Evolutionary conservation across 2,329 filamentous ascomycete genomes (phyloP), one percentile per base, ranked within the genome.

Genomic region (Rasamsonia emersonii): DNA sequence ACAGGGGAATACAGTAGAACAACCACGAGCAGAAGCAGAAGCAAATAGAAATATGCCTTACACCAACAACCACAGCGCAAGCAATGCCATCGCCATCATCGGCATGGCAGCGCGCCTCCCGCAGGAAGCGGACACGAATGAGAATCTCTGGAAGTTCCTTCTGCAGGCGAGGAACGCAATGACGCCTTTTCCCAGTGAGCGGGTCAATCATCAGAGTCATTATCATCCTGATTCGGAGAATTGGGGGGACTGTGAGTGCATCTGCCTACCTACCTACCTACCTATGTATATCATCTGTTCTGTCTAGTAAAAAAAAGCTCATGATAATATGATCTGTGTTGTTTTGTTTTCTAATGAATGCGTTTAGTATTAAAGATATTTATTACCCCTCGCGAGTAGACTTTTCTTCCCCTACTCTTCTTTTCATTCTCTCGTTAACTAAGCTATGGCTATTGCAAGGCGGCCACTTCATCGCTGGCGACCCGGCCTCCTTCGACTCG

Each of bases 401-500:
- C 23, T 13, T 14, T n/a, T 4, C 26, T 13, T 18, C 24, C 36
- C 26, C 21, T 30, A 10, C 36, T 41, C 27, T 32, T 40, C 28
- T n/a, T n/a, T n/a, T n/a, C n/a, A n/a, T n/a, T n/a, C n/a, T n/a
- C n/a, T n/a, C n/a, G n/a, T n/a, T n/a, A n/a, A n/a, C n/a, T n/a
- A n/a, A n/a, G n/a, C n/a, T n/a, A n/a, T n/a, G n/a, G n/a, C n/a
- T n/a, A n/a, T 11, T 19, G 13, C 17, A 21, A 25, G 30, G 35
- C 9, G 39, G 34, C 8, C 30, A 52, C 27, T 54, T 55, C 28
- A 21, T 58, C 5, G 9, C 38, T 2, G 35, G 49, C 15, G 45
- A 53, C 30, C n/a, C 45, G 5, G 31, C 24, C 4, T 13, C 13
- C 0, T 54, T 56, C 17, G 51, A 57, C 33, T 44, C 48, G 3